A percentile compares a stretch with the other conserved stretches of the same genome.
Evolutionary conservation across 2,329 filamentous ascomycete species (phyloP).

Genomic region (Pochonia chlamydosporia): DNA sequence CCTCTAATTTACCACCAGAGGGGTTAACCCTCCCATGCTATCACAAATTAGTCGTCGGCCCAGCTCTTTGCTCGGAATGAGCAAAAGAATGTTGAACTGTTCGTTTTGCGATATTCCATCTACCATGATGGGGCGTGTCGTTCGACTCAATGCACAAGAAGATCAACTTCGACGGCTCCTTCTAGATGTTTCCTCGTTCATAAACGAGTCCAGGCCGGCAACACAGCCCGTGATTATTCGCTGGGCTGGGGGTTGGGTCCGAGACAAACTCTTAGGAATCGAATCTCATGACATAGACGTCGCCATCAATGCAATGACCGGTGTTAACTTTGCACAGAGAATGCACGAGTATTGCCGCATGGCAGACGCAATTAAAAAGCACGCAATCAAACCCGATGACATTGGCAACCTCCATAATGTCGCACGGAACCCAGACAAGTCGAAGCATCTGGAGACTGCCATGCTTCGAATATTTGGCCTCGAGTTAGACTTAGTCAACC

Average conservation of each 20-base stretch:
- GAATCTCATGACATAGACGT: conserved; percentile 78
- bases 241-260: conserved; percentile 84
- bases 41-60: not conserved
- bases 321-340: conserved; percentile 64
- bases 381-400: conserved; percentile 4
- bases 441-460: conserved; percentile 14
- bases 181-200: conserved; percentile 69
- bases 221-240: conserved; percentile 58
- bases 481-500: conserved; percentile 73
- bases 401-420: conserved; percentile 9
- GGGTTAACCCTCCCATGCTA: not conserved
- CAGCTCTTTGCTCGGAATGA: conserved; percentile 3
- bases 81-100: conserved; percentile 8
- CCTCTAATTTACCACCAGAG: not conserved
- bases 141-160: conserved; percentile 64
- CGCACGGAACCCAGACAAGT: conserved; percentile 11
- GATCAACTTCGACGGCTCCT: conserved; percentile 67
- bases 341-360: conserved; percentile 62
- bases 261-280: conserved; percentile 71
- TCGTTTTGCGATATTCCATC: conserved; percentile 16
- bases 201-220: conserved; percentile 41
- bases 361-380: not conserved
- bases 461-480: conserved; percentile 11
- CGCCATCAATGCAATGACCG: conserved; percentile 81
- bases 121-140: conserved; percentile 16